Evolutionary conservation across 2,329 filamentous ascomycete genomes (phyloP).

Genomic region (Venturia carpophila): DNA sequence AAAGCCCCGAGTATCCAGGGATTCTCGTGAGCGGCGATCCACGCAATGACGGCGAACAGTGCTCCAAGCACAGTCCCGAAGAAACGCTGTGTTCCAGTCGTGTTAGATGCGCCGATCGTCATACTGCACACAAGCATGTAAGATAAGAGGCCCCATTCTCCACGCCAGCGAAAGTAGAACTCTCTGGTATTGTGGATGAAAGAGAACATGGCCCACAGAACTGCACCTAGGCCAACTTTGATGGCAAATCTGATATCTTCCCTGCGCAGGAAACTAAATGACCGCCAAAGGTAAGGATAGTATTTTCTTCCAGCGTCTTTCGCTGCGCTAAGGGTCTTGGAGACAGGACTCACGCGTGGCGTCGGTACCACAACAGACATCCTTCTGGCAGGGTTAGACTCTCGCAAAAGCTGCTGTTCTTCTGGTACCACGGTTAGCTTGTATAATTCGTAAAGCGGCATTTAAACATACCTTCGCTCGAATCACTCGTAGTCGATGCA

Average conservation of each 20-base stretch:
- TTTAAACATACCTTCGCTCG: slow-evolving; percentile 18
- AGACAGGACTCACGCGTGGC: not conserved
- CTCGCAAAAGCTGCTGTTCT: slow-evolving; percentile 7
- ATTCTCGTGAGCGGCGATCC: slow-evolving; percentile 69
- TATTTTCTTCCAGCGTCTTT: slow-evolving; percentile 1
- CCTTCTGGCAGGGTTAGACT: slow-evolving; percentile 13
- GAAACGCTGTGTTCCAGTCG: slow-evolving; percentile 79
- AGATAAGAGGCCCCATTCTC: slow-evolving; percentile 91
- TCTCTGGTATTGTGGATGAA: slow-evolving; percentile 73
- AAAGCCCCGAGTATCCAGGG: slow-evolving; percentile 68
- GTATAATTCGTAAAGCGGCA: not conserved
- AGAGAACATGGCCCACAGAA: slow-evolving; percentile 80
- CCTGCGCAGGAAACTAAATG: slow-evolving; percentile 49
- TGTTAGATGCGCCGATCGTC: slow-evolving; percentile 94
- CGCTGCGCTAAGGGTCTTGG: not conserved
- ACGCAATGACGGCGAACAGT: slow-evolving; percentile 63
- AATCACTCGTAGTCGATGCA: slow-evolving; percentile 19
- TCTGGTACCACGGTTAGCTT: not conserved
- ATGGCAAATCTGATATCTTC: slow-evolving; percentile 72
- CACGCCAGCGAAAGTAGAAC: slow-evolving; percentile 78
- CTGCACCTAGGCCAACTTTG: slow-evolving; percentile 86
- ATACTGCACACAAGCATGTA: slow-evolving; percentile 98
- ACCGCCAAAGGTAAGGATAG: slow-evolving; percentile 39
- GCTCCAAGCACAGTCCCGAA: slow-evolving; percentile 80
- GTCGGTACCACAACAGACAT: slow-evolving; percentile 14